A percentile compares a stretch with the other conserved stretches of the same genome.
These are phyloP conservation scores for Byssochlamys sp. DNA, from an alignment of 2,329 filamentous ascomycete species.

Conservation along the genomic window DNA sequence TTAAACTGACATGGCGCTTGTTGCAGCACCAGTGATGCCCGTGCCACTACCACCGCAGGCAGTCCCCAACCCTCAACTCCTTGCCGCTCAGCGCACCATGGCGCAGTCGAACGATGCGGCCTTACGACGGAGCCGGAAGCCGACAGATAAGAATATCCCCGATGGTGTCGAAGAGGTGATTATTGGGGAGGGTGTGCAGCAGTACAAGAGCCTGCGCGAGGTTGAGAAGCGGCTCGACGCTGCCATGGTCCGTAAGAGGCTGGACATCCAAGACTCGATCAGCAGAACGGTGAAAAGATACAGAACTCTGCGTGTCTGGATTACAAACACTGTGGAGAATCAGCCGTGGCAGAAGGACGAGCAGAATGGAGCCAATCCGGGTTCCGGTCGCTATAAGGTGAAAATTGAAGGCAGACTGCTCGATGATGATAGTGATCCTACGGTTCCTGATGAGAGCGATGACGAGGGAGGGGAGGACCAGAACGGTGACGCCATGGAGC, in stretches of 20 bases:
- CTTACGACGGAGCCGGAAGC: slow-evolving; percentile 75
- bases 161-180: slow-evolving; percentile 77
- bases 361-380: slow-evolving; percentile 52
- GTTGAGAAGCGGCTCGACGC: slow-evolving; percentile 82
- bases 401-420: slow-evolving; percentile 84
- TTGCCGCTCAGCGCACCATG: slow-evolving; percentile 28
- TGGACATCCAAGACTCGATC: slow-evolving; percentile 78
- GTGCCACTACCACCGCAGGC: slow-evolving; percentile 27
- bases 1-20: slow-evolving; percentile 6
- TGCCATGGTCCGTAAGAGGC: slow-evolving; percentile 82
- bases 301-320: slow-evolving; percentile 82
- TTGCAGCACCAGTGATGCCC: slow-evolving; percentile 22
- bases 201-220: slow-evolving; percentile 76
- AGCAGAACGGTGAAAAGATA: slow-evolving; percentile 67
- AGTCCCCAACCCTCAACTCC: slow-evolving; percentile 28
- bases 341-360: slow-evolving; percentile 90
- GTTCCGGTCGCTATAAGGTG: slow-evolving; percentile 57
- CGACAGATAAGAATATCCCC: slow-evolving; percentile 88
- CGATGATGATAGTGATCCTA: slow-evolving; percentile 53
- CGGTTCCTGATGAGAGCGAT: slow-evolving; percentile 42
- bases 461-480: slow-evolving; percentile 31
- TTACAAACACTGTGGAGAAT: slow-evolving; percentile 87
- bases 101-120: slow-evolving; percentile 39
- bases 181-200: slow-evolving; percentile 68
- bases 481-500: slow-evolving; percentile 49